Conservation (phyloP, 148 eudicot genomes). For the Rhododendron griersonianum region DNA sequence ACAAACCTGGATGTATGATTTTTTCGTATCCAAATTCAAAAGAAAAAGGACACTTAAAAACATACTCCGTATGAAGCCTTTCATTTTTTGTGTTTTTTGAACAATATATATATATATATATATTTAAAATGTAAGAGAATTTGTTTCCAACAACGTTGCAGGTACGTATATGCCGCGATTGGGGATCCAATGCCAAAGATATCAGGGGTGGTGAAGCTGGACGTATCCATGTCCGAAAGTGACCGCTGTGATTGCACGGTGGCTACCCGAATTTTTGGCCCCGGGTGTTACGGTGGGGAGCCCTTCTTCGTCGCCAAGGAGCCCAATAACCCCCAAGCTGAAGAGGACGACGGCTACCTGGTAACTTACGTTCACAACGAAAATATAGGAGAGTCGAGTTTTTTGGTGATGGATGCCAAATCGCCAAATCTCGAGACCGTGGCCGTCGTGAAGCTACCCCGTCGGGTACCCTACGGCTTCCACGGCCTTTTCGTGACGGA, state of each 20-base stretch:
- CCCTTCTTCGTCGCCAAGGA: slow-evolving; percentile 66
- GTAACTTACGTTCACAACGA: slow-evolving; percentile 51
- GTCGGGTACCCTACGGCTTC: slow-evolving; percentile 68
- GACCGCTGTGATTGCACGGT: slow-evolving; percentile 40
- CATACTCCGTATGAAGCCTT: background rate
- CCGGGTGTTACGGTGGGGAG: slow-evolving; percentile 58
- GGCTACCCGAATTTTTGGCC: slow-evolving; percentile 41
- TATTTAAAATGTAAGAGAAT: background rate
- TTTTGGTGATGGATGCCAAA: slow-evolving; percentile 65
- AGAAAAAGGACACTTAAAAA: background rate
- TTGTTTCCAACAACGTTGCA: background rate
- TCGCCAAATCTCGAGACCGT: slow-evolving; percentile 52
- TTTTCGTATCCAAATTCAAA: no score
- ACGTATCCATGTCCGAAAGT: slow-evolving; percentile 29
- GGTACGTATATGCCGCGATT: slow-evolving; percentile 56
- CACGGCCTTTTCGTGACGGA: slow-evolving; percentile 69
- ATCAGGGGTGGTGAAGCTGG: slow-evolving; percentile 62
- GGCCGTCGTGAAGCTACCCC: slow-evolving; percentile 51
- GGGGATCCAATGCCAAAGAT: slow-evolving; percentile 42
- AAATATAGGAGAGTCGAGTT: slow-evolving; percentile 42
- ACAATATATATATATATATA: no score
- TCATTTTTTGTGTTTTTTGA: background rate
- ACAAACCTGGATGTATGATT: no score
- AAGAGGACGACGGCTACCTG: slow-evolving; percentile 71
- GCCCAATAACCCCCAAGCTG: slow-evolving; percentile 36